A percentile compares a stretch with the other conserved stretches of the same genome.
Evolutionary conservation across 306 rosid genomes (phyloP).

Genomic region (Trifolium subterraneum): DNA sequence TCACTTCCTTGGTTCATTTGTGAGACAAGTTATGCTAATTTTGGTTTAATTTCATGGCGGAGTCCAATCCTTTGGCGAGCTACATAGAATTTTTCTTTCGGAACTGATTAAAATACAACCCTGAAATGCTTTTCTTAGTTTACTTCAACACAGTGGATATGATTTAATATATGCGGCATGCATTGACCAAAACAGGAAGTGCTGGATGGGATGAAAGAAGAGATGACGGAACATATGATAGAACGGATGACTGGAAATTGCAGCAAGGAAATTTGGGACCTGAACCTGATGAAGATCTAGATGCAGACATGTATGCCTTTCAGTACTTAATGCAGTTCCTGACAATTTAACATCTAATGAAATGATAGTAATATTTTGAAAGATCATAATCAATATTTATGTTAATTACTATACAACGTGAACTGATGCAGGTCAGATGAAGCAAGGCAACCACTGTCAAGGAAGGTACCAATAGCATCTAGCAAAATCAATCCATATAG

Average conservation of each 20-base stretch:
- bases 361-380: conserved; percentile 11
- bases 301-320: conserved; percentile 64
- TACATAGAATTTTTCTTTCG: background rate
- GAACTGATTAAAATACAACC: background rate
- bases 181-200: conserved; percentile 60
- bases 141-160: background rate
- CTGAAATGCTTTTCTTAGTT: conserved; percentile 5
- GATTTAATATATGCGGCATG: conserved; percentile 1
- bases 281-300: conserved; percentile 74
- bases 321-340: conserved; percentile 10
- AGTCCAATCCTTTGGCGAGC: background rate
- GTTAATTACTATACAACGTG: conserved; percentile 25
- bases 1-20: conserved; percentile 3
- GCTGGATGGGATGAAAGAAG: conserved; percentile 80
- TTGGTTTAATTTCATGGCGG: background rate
- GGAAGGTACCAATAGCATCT: conserved; percentile 92
- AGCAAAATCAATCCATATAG: conserved; percentile 97
- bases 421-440: conserved; percentile 79
- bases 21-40: background rate
- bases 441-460: conserved; percentile 91
- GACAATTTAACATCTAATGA: background rate
- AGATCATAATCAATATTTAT: background rate
- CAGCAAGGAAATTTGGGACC: conserved; percentile 93
- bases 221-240: conserved; percentile 61
- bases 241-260: conserved; percentile 92